Percentiles rank a stretch among this genome's conserved stretches.
These are phyloP conservation scores for Ampelomyces quisqualis DNA, from an alignment of 2,329 filamentous ascomycete genomes.

Conservation along the genomic window DNA sequence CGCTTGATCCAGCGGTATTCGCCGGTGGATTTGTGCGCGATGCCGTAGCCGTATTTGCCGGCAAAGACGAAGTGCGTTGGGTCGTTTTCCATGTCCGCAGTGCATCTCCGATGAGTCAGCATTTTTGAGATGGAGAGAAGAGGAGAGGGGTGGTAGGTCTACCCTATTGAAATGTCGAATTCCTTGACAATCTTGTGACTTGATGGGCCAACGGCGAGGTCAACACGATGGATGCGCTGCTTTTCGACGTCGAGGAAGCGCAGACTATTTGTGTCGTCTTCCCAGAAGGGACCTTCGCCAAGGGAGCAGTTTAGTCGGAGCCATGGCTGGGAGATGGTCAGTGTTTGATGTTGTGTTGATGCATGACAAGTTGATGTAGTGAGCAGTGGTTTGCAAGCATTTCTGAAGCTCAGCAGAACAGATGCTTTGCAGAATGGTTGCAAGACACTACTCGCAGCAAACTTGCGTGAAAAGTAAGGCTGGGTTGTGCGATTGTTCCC, in stretches of 20 bases:
- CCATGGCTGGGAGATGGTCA: conserved; percentile 45
- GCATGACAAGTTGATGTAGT: neutral
- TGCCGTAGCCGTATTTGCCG: conserved; percentile 79
- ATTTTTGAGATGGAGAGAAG: neutral
- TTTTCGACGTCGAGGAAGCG: conserved; percentile 84
- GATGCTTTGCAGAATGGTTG: neutral
- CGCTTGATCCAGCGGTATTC: conserved; percentile 58
- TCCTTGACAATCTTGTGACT: conserved; percentile 58
- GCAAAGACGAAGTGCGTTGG: conserved; percentile 73
- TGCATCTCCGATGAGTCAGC: conserved; percentile 45
- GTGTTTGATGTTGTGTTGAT: neutral
- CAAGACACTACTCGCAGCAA: too few species aligned
- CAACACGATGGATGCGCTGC: conserved; percentile 69
- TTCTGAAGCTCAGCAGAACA: neutral
- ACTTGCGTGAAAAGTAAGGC: too few species aligned
- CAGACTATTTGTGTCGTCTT: conserved; percentile 63
- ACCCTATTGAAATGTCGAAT: conserved; percentile 60
- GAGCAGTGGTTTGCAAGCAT: neutral
- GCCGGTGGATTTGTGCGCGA: conserved; percentile 65
- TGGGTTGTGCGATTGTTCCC: too few species aligned
- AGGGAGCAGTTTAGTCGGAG: conserved; percentile 66
- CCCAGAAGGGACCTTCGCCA: conserved; percentile 75
- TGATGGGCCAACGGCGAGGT: conserved; percentile 62
- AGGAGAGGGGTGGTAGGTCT: conserved; percentile 9
- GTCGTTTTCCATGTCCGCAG: conserved; percentile 72